Base-by-base conservation (phyloP, 129 eudicot genomes). In the carrot (Daucus carota) region DNA sequence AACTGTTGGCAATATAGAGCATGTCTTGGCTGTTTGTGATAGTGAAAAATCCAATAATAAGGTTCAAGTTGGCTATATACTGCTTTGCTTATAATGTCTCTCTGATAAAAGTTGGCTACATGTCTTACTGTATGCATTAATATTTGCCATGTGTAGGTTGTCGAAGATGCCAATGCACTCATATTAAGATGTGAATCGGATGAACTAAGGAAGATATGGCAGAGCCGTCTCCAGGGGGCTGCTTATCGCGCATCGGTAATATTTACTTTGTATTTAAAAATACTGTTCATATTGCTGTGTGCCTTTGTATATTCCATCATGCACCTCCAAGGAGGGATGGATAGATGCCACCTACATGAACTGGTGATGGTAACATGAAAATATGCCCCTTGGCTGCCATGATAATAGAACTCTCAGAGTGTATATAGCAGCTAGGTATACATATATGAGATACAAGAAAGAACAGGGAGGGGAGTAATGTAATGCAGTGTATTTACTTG, bases 231-330 rank as follows among this genome's bases (percentile, higher is more conserved):
- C 81, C 99, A 87, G 82, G 96, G 92, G 76, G 97, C 97, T 75
- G 86, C 91, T 74, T 94, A 94, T 84, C 85, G 93, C 69, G 96
- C 99, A 82, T 94, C 99, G 89, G 99, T 94, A 91, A 5, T 29
- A 28, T 63, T 63, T 63, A 63, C 70, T 29, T 3, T 63, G 70
- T 63, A 29, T 28, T 63, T 13, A 24, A 4, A 62, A 10, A 28
- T 63, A 63, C 70, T 31, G 22, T 26, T 63, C 29, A 38, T 22
- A 29, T 16, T 14, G 38, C 2, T 63, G 38, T 31, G 65, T 57
- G 16, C 31, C 65, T 57, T n/a, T 57, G 1, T 40, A 2, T 40
- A 40, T 40, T n/a, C 43, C 8, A 5, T 2, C 0, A 40, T 6
- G 8, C 8, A 40, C 43, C 8, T 40, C 43, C 8, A 40, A 40